These are phyloP conservation scores for Phyllosticta citriasiana DNA, from an alignment of 2,329 filamentous ascomycete genomes.

Conservation along the genomic window DNA sequence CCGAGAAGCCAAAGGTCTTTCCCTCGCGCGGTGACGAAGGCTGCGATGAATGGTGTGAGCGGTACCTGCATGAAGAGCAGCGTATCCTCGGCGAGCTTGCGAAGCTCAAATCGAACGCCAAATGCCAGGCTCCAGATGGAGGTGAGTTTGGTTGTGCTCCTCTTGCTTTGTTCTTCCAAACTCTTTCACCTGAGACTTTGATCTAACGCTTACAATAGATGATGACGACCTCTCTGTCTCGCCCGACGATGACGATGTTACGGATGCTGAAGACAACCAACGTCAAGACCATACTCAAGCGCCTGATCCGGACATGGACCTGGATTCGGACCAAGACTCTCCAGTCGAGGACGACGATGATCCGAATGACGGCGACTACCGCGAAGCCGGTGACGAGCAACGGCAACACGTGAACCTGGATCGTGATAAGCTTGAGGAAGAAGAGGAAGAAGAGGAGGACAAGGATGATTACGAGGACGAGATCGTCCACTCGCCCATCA, in stretches of 20 bases:
- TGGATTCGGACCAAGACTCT: not conserved
- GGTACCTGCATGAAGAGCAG: too few relatives aligned
- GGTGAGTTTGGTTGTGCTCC: not conserved
- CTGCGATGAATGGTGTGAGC: too few relatives aligned
- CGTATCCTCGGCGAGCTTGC: too few relatives aligned
- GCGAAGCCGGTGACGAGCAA: not conserved
- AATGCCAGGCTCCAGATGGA: too few relatives aligned
- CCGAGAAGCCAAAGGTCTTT: too few relatives aligned
- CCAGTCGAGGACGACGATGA: not conserved
- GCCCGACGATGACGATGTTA: too few relatives aligned
- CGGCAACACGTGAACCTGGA: not conserved
- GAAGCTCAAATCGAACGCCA: too few relatives aligned
- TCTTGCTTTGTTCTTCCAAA: not conserved
- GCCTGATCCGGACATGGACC: too few relatives aligned
- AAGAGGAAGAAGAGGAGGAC: not conserved
- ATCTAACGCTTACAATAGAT: not conserved
- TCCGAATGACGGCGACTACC: not conserved
- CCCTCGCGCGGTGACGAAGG: too few relatives aligned
- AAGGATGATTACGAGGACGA: not conserved
- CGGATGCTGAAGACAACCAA: too few relatives aligned
- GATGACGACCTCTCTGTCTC: not conserved
- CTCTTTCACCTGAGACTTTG: not conserved
- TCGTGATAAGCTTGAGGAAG: not conserved
- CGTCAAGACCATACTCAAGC: not conserved
- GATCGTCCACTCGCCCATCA: not conserved